A percentile compares a stretch with the other conserved stretches of the same genome.
phyloP scores from a whole-genome alignment of 495 filamentous ascomycete species.

The Antarctomyces pellizariae region DNA sequence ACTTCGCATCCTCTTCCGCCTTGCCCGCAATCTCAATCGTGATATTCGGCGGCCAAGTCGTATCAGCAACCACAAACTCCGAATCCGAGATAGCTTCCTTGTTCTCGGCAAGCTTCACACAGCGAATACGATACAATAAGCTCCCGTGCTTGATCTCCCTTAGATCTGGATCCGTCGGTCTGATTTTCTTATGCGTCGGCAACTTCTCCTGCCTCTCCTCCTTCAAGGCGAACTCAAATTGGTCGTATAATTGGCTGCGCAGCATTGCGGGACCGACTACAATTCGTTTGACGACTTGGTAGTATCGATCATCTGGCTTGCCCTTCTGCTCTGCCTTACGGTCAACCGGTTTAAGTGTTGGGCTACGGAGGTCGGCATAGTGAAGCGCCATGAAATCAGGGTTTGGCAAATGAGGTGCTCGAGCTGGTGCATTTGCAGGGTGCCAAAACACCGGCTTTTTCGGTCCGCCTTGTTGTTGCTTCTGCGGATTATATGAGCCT shows the following conservation, averaged over 20 bases:
- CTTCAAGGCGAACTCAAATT: conserved; percentile 7
- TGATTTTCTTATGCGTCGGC: conserved; percentile 3
- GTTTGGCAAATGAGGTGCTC: conserved; percentile 2
- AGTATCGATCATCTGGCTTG: conserved; percentile 6
- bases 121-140: conserved; percentile 14
- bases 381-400: conserved; percentile 10
- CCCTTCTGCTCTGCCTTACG: too few species aligned
- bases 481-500: too few species aligned
- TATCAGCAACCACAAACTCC: conserved; percentile 37
- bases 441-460: too few species aligned
- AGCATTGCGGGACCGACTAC: conserved; percentile 7
- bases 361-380: conserved; percentile 11
- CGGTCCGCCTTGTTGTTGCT: too few species aligned
- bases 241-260: conserved; percentile 3
- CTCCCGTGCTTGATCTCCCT: conserved; percentile 7
- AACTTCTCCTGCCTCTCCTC: conserved; percentile 4
- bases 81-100: conserved; percentile 4
- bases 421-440: too few species aligned
- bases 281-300: conserved; percentile 9
- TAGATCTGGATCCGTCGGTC: conserved; percentile 1
- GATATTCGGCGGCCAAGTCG: conserved; percentile 47
- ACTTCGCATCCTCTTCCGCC: conserved; percentile 32
- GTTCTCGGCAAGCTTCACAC: conserved; percentile 13
- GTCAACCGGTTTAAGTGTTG: conserved; percentile 4
- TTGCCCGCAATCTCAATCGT: conserved; percentile 25